Conservation (phyloP, 2,329 filamentous ascomycete species). For the Curvularia hawaiiensis region DNA sequence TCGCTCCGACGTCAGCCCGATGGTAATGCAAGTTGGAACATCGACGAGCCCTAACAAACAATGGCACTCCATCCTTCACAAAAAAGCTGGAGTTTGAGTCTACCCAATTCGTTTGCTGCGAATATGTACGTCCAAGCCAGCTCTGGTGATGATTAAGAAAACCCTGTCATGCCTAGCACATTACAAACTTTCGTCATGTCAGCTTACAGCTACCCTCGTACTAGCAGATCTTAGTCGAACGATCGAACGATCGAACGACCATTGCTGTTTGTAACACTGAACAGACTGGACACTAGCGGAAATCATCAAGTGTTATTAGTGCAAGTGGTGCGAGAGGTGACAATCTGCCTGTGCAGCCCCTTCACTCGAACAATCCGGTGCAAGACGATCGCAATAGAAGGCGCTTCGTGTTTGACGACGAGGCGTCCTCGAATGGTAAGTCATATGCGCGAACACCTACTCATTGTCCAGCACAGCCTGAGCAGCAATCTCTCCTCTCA, state of each 20-base stretch:
- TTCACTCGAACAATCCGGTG: not conserved
- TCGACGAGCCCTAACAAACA: not conserved
- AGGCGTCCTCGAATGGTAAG: not conserved
- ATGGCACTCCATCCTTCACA: not conserved
- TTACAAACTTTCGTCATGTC: conserved; percentile 15
- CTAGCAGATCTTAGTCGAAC: not conserved
- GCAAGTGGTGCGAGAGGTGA: not conserved
- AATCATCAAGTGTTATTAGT: not conserved
- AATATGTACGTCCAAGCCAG: not conserved
- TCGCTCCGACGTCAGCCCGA: not conserved
- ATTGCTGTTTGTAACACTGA: not conserved
- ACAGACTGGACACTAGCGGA: not conserved
- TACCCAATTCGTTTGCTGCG: not conserved
- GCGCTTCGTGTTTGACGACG: not conserved
- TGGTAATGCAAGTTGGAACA: not conserved
- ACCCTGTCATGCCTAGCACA: not conserved
- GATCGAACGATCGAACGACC: not conserved
- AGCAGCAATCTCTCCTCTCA: not conserved
- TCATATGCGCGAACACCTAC: not conserved
- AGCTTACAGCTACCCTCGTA: conserved; percentile 5
- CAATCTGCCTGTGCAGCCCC: not conserved
- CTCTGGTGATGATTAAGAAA: not conserved
- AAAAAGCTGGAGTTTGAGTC: not conserved
- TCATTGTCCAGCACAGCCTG: not conserved
- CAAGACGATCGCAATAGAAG: conserved; percentile 1